phyloP scores from a whole-genome alignment of 257 asterid genomes.

The Gentiana dahurica region DNA sequence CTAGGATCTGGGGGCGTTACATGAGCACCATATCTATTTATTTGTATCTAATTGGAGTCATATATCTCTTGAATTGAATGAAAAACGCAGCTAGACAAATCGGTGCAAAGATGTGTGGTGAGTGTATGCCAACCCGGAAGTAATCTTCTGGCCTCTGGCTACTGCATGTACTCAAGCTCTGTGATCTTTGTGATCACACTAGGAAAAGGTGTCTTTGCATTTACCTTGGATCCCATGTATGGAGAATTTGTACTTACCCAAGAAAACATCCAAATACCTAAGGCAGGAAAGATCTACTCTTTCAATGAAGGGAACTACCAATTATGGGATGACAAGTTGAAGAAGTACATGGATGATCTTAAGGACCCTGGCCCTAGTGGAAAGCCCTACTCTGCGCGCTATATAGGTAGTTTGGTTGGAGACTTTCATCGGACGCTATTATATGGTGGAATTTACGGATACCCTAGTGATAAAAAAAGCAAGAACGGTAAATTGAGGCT shows the following conservation, averaged over 20 bases:
- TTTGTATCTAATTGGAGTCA: too few relatives aligned
- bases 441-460: conserved; percentile 89
- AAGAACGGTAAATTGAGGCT: conserved; percentile 88
- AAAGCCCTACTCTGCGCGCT: conserved; percentile 84
- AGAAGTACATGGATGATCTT: conserved; percentile 75
- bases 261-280: conserved; percentile 65
- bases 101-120: conserved; percentile 50
- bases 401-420: conserved; percentile 89
- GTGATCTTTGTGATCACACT: conserved; percentile 60
- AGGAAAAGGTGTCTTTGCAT: conserved; percentile 75
- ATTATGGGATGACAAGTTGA: conserved; percentile 77
- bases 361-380: conserved; percentile 93
- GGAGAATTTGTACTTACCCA: conserved; percentile 91
- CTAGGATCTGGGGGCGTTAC: too few relatives aligned
- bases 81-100: conserved; percentile 47
- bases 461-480: conserved; percentile 72
- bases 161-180: conserved; percentile 96
- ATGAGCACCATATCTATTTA: too few relatives aligned
- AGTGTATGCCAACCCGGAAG: conserved; percentile 87
- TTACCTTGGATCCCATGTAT: conserved; percentile 77
- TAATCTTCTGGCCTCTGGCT: conserved; percentile 89
- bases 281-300: conserved; percentile 68
- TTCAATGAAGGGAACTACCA: conserved; percentile 93
- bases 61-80: too few relatives aligned
- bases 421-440: conserved; percentile 76